A percentile compares a stretch with the other conserved stretches of the same genome.
Evolutionary conservation across 2,329 filamentous ascomycete species (phyloP).

Genomic region (Aschersonia sp.): DNA sequence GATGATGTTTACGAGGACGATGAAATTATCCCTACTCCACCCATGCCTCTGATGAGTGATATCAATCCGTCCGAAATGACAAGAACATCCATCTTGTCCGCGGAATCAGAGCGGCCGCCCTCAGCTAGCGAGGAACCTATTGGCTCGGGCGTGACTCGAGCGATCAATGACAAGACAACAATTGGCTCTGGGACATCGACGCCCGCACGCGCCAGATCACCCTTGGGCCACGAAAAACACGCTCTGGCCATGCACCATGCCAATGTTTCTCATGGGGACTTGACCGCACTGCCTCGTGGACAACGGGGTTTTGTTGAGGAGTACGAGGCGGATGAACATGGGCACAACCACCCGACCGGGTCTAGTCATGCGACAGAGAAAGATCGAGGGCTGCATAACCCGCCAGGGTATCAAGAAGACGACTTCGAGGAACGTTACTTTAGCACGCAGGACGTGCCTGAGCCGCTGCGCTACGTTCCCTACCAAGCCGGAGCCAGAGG

Average conservation of each 20-base stretch:
- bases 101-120: slow-evolving; percentile 58
- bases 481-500: slow-evolving; percentile 56
- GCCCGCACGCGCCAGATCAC: slow-evolving; percentile 45
- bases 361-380: slow-evolving; percentile 30
- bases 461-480: slow-evolving; percentile 50
- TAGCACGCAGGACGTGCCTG: slow-evolving; percentile 47
- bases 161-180: slow-evolving; percentile 46
- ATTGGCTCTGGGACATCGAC: slow-evolving; percentile 45
- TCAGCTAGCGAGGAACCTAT: slow-evolving; percentile 49
- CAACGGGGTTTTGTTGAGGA: slow-evolving; percentile 29
- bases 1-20: slow-evolving; percentile 38
- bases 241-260: slow-evolving; percentile 54
- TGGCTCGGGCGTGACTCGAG: slow-evolving; percentile 23
- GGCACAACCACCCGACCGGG: slow-evolving; percentile 24
- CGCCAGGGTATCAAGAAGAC: slow-evolving; percentile 24
- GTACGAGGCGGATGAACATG: slow-evolving; percentile 31
- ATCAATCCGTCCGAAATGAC: slow-evolving; percentile 79
- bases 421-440: slow-evolving; percentile 33
- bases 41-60: slow-evolving; percentile 80
- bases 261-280: slow-evolving; percentile 45
- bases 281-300: slow-evolving; percentile 36
- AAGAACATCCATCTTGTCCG: slow-evolving; percentile 72
- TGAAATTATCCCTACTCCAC: slow-evolving; percentile 40
- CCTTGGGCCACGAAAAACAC: slow-evolving; percentile 36
- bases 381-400: slow-evolving; percentile 12